phyloP scores from a whole-genome alignment of 225 moss, liverwort and hornwort genomes.

The Sphagnum tenellum region DNA sequence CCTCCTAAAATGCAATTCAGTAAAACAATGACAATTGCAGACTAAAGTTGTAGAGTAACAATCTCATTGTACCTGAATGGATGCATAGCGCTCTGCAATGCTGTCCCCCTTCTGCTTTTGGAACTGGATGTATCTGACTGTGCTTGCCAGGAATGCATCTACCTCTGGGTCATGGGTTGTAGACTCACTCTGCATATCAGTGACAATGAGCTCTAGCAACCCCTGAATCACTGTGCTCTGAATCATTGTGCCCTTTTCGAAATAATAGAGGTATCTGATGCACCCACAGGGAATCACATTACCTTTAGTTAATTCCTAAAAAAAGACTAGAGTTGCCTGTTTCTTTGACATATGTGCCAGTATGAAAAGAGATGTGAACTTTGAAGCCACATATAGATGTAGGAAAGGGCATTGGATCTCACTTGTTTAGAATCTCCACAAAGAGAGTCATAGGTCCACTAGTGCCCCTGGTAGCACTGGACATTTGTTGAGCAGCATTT shows the following conservation, averaged over 20 bases:
- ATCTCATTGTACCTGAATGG: constrained; percentile 29
- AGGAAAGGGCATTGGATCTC: constrained; percentile 7
- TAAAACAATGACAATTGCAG: too few species aligned
- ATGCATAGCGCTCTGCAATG: constrained; percentile 58
- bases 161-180: constrained; percentile 58
- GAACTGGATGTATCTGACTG: constrained; percentile 76
- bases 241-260: constrained; percentile 79
- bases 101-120: constrained; percentile 77
- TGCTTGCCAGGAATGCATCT: constrained; percentile 70
- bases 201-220: constrained; percentile 71
- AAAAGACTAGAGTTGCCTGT: too few species aligned
- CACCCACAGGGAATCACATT: not conserved
- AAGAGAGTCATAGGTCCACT: constrained; percentile 86
- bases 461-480: constrained; percentile 78
- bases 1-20: too few species aligned
- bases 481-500: constrained; percentile 91
- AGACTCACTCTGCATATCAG: constrained; percentile 72
- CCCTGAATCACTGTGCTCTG: constrained; percentile 87
- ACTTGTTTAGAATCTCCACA: constrained; percentile 97
- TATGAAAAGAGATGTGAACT: too few species aligned
- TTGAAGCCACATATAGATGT: too few species aligned
- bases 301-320: too few species aligned
- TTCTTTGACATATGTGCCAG: too few species aligned
- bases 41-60: too few species aligned
- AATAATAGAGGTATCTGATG: constrained; percentile 86